A percentile compares a stretch with the other conserved stretches of the same genome.
Conservation (phyloP, 139 green algal genomes). For the Chlamydomonas sphaeroides region DNA sequence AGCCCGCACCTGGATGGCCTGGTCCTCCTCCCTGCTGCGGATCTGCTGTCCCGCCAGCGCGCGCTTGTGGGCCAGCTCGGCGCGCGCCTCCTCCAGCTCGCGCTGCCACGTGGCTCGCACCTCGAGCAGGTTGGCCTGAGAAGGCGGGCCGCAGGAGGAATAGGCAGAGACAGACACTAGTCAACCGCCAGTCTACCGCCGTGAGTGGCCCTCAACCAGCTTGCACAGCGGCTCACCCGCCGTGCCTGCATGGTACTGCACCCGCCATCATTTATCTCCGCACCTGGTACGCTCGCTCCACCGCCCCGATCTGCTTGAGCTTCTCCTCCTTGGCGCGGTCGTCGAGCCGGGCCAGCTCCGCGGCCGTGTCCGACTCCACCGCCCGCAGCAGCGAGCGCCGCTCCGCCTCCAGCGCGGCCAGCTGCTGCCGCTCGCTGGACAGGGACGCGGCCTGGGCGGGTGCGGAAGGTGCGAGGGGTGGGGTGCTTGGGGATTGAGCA, state of each 20-base stretch:
- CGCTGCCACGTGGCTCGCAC: constrained; percentile 58
- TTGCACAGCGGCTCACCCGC: too few species aligned
- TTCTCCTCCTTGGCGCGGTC: constrained; percentile 73
- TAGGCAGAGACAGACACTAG: too few species aligned
- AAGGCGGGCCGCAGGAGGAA: neutral
- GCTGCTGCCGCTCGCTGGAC: constrained; percentile 60
- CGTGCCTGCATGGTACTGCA: too few species aligned
- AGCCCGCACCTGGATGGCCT: constrained; percentile 56
- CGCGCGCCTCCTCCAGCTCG: constrained; percentile 55
- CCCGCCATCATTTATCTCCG: too few species aligned
- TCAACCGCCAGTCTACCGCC: too few species aligned
- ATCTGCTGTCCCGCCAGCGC: constrained; percentile 46
- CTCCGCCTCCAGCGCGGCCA: constrained; percentile 60
- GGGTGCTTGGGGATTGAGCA: too few species aligned
- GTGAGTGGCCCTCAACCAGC: too few species aligned
- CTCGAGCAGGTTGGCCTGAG: constrained; percentile 44
- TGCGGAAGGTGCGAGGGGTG: too few species aligned
- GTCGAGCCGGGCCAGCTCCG: constrained; percentile 62
- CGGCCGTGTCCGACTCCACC: constrained; percentile 45
- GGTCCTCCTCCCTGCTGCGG: constrained; percentile 54
- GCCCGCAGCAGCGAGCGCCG: constrained; percentile 33
- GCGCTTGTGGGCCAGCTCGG: constrained; percentile 54
- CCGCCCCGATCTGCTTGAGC: constrained; percentile 64
- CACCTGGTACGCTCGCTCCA: constrained; percentile 60
- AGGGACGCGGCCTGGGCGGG: constrained; percentile 43